These are phyloP conservation scores for Fusarium hainanense DNA, from an alignment of 2,329 filamentous ascomycete species.

Conservation along the genomic window DNA sequence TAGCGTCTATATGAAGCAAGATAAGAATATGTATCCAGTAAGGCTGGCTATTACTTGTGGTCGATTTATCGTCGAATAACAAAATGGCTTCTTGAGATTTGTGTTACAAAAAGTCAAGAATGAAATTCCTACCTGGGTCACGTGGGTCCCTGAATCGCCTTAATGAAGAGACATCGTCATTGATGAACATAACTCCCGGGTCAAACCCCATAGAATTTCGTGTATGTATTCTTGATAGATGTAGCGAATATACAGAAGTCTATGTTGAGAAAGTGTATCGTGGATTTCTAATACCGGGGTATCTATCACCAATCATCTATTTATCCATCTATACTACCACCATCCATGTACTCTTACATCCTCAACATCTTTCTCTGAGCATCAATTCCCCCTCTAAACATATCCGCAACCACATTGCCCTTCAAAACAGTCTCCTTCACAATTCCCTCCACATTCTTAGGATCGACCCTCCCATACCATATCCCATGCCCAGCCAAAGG, in stretches of 20 bases:
- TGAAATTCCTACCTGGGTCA: conserved; percentile 27
- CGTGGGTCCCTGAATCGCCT: conserved; percentile 29
- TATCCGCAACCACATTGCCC: conserved; percentile 74
- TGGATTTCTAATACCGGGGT: conserved; percentile 15
- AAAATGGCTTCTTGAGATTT: neutral
- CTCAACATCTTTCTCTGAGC: conserved; percentile 64
- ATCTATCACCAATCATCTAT: conserved; percentile 15
- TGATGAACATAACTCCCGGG: neutral
- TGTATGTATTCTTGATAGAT: neutral
- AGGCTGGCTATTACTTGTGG: neutral
- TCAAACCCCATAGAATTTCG: neutral
- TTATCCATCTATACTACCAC: neutral
- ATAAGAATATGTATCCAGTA: fast-evolving
- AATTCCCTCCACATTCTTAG: conserved; percentile 80
- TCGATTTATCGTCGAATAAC: neutral
- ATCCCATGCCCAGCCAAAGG: conserved; percentile 76
- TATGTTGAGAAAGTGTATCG: neutral
- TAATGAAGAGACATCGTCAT: neutral
- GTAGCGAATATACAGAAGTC: neutral
- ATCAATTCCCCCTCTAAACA: conserved; percentile 77
- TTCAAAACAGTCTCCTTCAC: conserved; percentile 75
- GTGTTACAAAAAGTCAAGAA: conserved; percentile 3
- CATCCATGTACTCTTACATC: conserved; percentile 47
- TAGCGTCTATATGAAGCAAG: neutral
- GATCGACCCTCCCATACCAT: conserved; percentile 85